A percentile compares a stretch with the other conserved stretches of the same genome.
These are phyloP conservation scores for Botrytis medusae DNA, from an alignment of 2,329 filamentous ascomycete species.

Conservation along the genomic window DNA sequence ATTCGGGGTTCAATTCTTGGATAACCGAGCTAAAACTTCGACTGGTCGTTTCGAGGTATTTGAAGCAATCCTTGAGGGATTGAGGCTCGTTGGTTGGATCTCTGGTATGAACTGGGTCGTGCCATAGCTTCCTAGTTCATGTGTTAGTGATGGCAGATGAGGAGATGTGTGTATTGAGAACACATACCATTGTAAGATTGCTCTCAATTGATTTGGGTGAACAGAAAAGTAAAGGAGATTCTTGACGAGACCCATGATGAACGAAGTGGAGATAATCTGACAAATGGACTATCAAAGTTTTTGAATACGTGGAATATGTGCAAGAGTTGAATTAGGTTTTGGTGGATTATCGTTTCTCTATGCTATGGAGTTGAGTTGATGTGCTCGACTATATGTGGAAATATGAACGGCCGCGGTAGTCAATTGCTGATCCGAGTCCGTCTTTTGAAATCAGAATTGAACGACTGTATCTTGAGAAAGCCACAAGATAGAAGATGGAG, in stretches of 20 bases:
- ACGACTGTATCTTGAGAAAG: neutral
- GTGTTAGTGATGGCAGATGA: constrained; percentile 23
- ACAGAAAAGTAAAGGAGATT: constrained; percentile 68
- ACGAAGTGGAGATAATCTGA: constrained; percentile 2
- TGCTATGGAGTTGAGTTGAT: neutral
- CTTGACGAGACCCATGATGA: constrained; percentile 53
- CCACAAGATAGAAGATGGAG: neutral
- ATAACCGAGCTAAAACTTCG: constrained; percentile 93
- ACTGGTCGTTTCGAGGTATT: constrained; percentile 82
- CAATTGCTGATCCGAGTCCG: neutral
- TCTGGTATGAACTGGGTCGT: constrained; percentile 86
- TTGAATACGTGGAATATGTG: neutral
- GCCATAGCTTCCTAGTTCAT: constrained; percentile 81
- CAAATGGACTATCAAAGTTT: neutral
- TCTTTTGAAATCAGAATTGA: neutral
- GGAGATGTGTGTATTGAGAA: neutral
- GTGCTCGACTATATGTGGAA: neutral
- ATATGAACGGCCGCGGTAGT: neutral
- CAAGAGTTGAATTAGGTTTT: neutral
- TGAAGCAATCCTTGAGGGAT: constrained; percentile 79
- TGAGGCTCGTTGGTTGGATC: constrained; percentile 72
- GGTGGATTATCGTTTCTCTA: neutral
- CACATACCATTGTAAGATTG: constrained; percentile 81
- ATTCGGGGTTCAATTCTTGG: constrained; percentile 90
- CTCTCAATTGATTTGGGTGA: constrained; percentile 75